A percentile compares a stretch with the other conserved stretches of the same genome.
Conservation (phyloP, 352 stramenopile species). For the Phytophthora macrochlamydospora region DNA sequence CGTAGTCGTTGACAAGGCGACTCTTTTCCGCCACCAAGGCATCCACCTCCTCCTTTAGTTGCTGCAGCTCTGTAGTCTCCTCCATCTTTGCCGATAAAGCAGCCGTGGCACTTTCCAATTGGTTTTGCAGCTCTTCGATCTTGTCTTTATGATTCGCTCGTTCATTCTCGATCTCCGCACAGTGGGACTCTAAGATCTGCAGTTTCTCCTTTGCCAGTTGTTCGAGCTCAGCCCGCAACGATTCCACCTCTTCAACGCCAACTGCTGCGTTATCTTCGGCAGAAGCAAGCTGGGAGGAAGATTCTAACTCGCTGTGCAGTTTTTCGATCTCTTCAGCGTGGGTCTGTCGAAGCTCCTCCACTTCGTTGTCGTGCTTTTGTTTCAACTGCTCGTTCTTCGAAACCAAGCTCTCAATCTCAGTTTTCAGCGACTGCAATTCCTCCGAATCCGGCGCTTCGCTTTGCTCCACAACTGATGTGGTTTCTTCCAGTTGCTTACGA, state of each 20-base stretch:
- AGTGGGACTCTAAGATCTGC: constrained; percentile 2
- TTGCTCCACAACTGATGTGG: constrained; percentile 1
- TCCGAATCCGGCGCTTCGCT: constrained; percentile 27
- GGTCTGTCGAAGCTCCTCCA: constrained; percentile 24
- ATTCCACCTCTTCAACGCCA: constrained; percentile 16
- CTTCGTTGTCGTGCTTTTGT: constrained; percentile 8
- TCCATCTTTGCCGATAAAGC: constrained; percentile 3
- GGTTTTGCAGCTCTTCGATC: constrained; percentile 16
- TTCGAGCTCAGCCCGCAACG: constrained; percentile 11
- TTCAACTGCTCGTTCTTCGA: constrained; percentile 17
- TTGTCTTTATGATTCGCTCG: constrained; percentile 2
- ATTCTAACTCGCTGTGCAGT: constrained; percentile 24
- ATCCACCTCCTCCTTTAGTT: constrained; percentile 28
- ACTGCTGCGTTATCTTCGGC: constrained; percentile 4
- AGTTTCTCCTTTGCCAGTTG: constrained; percentile 10
- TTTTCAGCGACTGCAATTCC: constrained; percentile 27
- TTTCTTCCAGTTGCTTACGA: constrained; percentile 3
- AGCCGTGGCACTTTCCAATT: constrained; percentile 8
- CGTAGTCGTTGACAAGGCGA: constrained; percentile 23
- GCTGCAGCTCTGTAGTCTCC: constrained; percentile 33
- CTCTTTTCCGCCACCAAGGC: constrained; percentile 25
- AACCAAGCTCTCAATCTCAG: constrained; percentile 21
- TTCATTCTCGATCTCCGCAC: constrained; percentile 15
- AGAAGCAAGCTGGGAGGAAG: constrained; percentile 1
- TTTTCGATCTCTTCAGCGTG: constrained; percentile 18